Evolutionary conservation across 2,329 filamentous ascomycete genomes (phyloP), one percentile per base, ranked within the genome.

Genomic region (Lachnum nothofagi): DNA sequence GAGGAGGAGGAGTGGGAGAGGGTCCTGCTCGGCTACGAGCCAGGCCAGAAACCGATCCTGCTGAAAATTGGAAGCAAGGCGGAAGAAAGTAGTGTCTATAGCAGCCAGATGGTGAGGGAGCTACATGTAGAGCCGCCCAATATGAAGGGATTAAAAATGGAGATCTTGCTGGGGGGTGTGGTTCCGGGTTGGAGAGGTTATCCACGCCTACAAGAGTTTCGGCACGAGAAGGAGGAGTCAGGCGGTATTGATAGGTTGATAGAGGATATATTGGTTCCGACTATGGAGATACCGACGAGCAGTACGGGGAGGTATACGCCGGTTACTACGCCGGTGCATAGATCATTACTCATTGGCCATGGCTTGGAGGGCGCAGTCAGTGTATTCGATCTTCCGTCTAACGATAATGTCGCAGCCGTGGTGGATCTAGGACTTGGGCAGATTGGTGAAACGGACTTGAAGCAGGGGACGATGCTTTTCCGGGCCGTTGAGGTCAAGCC

Each of bases 301-400:
- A 76, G 75, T 52, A 80, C 79, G 14, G 82, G 83, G 7, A 75
- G 81, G 52, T 77, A 81, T 48, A 82, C 82, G 10, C 77, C 82
- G 14, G 75, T 93, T 35, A 80, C 82, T 5, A 89, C 88, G 38
- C 91, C 91, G 0, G 89, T 96, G 1, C 91, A 97, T 64, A 87
- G 84, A 63, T 81, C 85, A 1, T 68, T 96, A 14, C 60, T 96
- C 8, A 77, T 95, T 7, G 83, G 82, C 0, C 77, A 87, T 42
- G 90, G 88, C 0, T 69, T 95, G 2, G 71, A 79, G 45, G 88
- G 86, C 6, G 80, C 85, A 1, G 73, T 83, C 4, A 72, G 76
- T 1, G 58, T 79, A 5, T 65, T 25, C 27, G 5, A 62, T 71
- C 7, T 77, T 67, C 66, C 63, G 71, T 39, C 58, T 45, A 20